A percentile compares a stretch with the other conserved stretches of the same genome.
phyloP scores from a whole-genome alignment of 768 basidiomycete genomes.

The Rhodocollybia butyracea region DNA sequence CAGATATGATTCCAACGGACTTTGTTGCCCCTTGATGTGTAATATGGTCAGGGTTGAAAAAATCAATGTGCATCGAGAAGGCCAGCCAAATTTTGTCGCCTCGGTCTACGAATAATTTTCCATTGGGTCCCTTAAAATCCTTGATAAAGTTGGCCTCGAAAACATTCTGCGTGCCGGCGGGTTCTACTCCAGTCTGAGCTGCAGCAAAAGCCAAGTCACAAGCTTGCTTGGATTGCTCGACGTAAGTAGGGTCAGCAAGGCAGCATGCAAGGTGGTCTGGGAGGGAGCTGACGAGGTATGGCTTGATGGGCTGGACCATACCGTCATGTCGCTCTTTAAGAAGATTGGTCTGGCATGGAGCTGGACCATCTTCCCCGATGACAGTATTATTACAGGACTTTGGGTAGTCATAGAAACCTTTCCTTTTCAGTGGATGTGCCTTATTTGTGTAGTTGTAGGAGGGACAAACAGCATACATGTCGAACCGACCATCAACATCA shows the following conservation, averaged over 20 bases:
- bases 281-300: slow-evolving; percentile 15
- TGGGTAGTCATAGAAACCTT: slow-evolving; percentile 10
- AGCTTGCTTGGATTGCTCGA: slow-evolving; percentile 13
- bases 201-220: slow-evolving; percentile 14
- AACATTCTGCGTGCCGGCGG: slow-evolving; percentile 11
- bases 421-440: not conserved
- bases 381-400: slow-evolving; percentile 2
- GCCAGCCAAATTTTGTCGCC: slow-evolving; percentile 15
- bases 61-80: slow-evolving; percentile 28
- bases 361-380: not conserved
- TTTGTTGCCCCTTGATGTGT: slow-evolving; percentile 18
- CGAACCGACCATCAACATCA: not conserved
- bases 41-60: slow-evolving; percentile 30
- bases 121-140: slow-evolving; percentile 23
- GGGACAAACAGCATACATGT: slow-evolving; percentile 1
- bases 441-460: slow-evolving; percentile 2
- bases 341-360: not conserved
- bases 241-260: slow-evolving; percentile 13
- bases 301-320: slow-evolving; percentile 15
- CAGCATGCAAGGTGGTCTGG: slow-evolving; percentile 17
- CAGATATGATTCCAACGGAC: slow-evolving; percentile 28
- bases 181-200: slow-evolving; percentile 2
- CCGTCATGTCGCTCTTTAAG: not conserved
- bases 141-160: slow-evolving; percentile 25
- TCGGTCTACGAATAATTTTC: slow-evolving; percentile 18